Conservation (phyloP, 768 basidiomycete genomes). For the Imleria badia region DNA sequence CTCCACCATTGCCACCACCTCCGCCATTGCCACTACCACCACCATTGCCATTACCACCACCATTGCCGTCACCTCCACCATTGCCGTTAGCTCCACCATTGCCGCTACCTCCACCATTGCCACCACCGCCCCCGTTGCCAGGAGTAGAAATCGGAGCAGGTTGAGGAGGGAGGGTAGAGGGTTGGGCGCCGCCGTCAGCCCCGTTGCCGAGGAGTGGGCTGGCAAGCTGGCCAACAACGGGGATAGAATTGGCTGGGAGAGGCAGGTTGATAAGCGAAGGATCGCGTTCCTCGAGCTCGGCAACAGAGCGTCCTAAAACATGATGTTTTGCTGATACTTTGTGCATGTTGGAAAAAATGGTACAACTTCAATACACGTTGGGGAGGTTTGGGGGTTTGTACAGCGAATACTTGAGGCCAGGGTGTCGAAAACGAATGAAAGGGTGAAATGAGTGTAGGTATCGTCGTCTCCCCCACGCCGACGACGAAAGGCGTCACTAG, state of each 20-base stretch:
- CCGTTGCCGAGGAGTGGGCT: slow-evolving; percentile 33
- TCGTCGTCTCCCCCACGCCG: slow-evolving; percentile 14
- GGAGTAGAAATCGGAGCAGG: slow-evolving; percentile 2
- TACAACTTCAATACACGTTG: slow-evolving; percentile 5
- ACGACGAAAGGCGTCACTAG: slow-evolving; percentile 2
- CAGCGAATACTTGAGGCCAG: neutral
- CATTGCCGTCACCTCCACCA: neutral
- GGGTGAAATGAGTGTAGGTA: slow-evolving; percentile 23
- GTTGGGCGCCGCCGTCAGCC: neutral
- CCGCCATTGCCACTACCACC: neutral
- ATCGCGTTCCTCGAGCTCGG: slow-evolving; percentile 35
- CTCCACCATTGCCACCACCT: neutral
- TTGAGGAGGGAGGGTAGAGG: slow-evolving; percentile 5
- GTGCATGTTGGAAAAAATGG: slow-evolving; percentile 15
- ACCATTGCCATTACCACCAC: neutral
- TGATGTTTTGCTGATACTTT: slow-evolving; percentile 8
- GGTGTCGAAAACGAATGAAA: slow-evolving; percentile 16
- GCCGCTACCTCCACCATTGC: too few species aligned
- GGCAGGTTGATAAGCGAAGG: slow-evolving; percentile 40
- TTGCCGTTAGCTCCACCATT: neutral
- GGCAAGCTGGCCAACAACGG: slow-evolving; percentile 39
- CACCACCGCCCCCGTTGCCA: neutral
- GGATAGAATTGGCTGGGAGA: slow-evolving; percentile 32
- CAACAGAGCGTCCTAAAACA: slow-evolving; percentile 7
- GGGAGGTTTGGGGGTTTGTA: neutral